Evolutionary conservation across 805 yeast genomes (phyloP).

Genomic region (Pichia thaimueangensis): DNA sequence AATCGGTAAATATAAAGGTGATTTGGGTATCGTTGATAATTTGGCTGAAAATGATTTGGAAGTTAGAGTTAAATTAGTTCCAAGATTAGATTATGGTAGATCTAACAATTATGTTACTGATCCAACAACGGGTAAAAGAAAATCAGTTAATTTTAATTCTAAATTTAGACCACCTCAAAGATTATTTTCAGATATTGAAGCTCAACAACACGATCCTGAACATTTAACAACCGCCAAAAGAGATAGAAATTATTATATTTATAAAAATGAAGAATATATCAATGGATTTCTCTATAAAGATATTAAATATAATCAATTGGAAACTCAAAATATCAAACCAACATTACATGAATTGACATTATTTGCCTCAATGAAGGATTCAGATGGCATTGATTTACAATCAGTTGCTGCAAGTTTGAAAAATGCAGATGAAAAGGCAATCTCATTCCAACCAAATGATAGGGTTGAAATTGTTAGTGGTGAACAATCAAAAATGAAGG

Average conservation of each 20-base stretch:
- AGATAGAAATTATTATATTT: conserved; percentile 57
- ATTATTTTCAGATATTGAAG: conserved; percentile 83
- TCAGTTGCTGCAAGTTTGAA: conserved; percentile 83
- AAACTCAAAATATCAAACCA: conserved; percentile 76
- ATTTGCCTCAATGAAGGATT: conserved; percentile 47
- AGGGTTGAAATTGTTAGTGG: conserved; percentile 87
- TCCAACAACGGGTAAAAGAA: conserved; percentile 26
- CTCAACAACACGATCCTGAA: conserved; percentile 74
- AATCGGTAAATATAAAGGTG: conserved; percentile 88
- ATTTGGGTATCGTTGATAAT: conserved; percentile 87
- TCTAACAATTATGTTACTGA: conserved; percentile 25
- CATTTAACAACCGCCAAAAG: conserved; percentile 56
- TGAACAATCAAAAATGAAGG: conserved; percentile 86
- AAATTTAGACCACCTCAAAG: conserved; percentile 79
- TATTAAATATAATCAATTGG: conserved; percentile 74
- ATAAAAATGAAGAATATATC: conserved; percentile 80
- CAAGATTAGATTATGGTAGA: conserved; percentile 87
- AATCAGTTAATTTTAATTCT: conserved; percentile 43
- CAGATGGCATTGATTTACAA: conserved; percentile 78
- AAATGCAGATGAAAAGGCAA: conserved; percentile 46
- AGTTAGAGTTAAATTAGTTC: conserved; percentile 88
- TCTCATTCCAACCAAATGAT: conserved; percentile 86
- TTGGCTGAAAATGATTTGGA: conserved; percentile 92
- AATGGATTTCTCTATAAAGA: conserved; percentile 87
- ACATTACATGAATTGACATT: conserved; percentile 80